Conservation (phyloP, 2,329 filamentous ascomycete genomes). For the Microdochium nivale region DNA sequence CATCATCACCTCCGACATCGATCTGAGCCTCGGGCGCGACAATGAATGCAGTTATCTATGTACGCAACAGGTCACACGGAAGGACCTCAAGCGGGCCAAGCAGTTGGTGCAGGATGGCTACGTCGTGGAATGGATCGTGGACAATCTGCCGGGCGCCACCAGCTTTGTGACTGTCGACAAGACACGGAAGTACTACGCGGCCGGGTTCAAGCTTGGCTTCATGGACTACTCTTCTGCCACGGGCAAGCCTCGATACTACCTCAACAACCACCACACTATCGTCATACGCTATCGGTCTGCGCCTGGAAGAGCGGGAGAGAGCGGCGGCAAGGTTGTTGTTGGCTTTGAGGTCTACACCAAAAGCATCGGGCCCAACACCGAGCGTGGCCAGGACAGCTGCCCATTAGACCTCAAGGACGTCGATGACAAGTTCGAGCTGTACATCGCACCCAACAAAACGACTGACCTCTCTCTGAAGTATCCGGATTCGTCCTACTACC, state of each 20-base stretch:
- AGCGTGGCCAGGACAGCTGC: conserved; percentile 56
- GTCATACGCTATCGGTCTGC: conserved; percentile 71
- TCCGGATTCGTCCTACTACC: conserved; percentile 50
- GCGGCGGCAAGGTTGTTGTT: conserved; percentile 71
- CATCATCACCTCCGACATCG: conserved; percentile 77
- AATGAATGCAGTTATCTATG: conserved; percentile 66
- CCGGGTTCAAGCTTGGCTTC: conserved; percentile 82
- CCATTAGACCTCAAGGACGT: conserved; percentile 57
- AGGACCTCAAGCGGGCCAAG: conserved; percentile 57
- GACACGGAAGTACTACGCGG: conserved; percentile 77
- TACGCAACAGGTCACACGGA: conserved; percentile 54
- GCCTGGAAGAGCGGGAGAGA: conserved; percentile 57
- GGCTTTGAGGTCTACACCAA: conserved; percentile 88
- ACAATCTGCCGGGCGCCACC: conserved; percentile 82
- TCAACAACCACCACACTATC: conserved; percentile 85
- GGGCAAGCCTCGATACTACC: conserved; percentile 57
- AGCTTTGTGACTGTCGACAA: conserved; percentile 84
- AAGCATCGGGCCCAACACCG: conserved; percentile 57
- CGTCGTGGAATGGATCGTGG: conserved; percentile 88
- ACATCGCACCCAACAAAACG: conserved; percentile 55
- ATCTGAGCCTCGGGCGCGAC: conserved; percentile 69
- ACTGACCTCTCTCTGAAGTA: conserved; percentile 36
- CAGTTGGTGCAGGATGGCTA: conserved; percentile 72
- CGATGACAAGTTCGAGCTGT: conserved; percentile 59
- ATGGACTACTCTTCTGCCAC: conserved; percentile 54